Base-by-base conservation (phyloP, 1,284 basidiomycete species). In the Cryptococcus sp. region DNA sequence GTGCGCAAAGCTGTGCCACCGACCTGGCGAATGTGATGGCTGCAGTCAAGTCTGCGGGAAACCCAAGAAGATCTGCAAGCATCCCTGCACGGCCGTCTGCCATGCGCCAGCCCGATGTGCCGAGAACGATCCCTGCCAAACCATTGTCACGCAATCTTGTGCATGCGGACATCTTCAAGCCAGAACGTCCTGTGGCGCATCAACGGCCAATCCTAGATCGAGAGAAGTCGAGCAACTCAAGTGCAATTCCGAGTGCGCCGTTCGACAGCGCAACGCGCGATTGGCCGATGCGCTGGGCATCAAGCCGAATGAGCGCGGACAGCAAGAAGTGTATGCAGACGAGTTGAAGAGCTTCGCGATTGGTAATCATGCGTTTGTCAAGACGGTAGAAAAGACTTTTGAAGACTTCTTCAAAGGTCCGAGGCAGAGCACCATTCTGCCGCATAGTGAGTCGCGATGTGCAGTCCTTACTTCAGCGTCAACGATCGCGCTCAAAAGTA, bases 201-300 rank as follows among this genome's bases (percentile, higher is more conserved):
- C 79, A 59, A 76, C 79, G 0, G 69, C 81, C 2, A 83, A 82
- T 62, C 81, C 84, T 3, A 75, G 78, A 1, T 75, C 75, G 1
- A 74, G 80, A 57, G 73, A 77, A 27, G 55, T 68, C n/a, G 80
- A 80, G 42, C 73, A 78, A 39, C 82, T 88, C 17, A 88, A 88
- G 63, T 96, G 92, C 68, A 86, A 85, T 39, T 86, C 84, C 51
- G 90, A 93, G 57, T 95, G 93, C 68, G 81, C 81, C 22, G 81
- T 91, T 35, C 89, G 88, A 48, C 90, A 93, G 74, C 84, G 93
- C 10, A 95, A 94, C 67, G 89, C 88, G 0, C 81, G 86, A 35
- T 79, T 97, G 8, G 93, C 93, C 1, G 90, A 93, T 47, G 93
- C 93, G 0, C 78, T 97, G 6, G 91, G 91, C 0, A 93, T 96